Percentiles rank a stretch among this genome's conserved stretches.
Evolutionary conservation across 1,139 yeast genomes (phyloP).

Genomic region (Kodamaea ohmeri): DNA sequence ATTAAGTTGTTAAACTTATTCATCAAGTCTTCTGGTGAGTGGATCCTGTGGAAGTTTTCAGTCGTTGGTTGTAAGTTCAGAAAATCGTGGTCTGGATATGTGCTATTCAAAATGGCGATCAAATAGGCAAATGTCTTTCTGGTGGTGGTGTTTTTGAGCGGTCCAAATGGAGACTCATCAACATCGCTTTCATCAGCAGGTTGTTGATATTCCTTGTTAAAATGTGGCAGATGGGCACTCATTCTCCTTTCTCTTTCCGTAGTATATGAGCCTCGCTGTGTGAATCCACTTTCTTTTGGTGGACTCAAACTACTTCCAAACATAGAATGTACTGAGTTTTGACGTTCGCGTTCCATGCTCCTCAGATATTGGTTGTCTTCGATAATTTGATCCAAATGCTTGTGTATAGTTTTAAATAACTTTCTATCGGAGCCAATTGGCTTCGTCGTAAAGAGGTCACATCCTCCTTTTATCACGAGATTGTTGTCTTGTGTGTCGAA

Average conservation of each 20-base stretch:
- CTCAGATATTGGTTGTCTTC: constrained; percentile 53
- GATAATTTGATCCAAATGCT: constrained; percentile 65
- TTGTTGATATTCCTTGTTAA: constrained; percentile 12
- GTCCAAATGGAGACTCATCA: constrained; percentile 88
- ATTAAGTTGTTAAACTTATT: constrained; percentile 77
- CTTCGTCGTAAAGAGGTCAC: constrained; percentile 92
- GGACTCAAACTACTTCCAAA: constrained; percentile 41
- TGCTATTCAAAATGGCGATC: constrained; percentile 84
- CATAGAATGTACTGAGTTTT: constrained; percentile 35
- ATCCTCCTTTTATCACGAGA: constrained; percentile 73
- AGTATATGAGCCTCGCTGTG: constrained; percentile 24
- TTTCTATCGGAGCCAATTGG: constrained; percentile 89
- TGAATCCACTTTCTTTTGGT: constrained; percentile 13
- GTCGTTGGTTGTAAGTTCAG: constrained; percentile 83
- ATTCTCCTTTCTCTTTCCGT: constrained; percentile 28
- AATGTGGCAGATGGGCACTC: constrained; percentile 19
- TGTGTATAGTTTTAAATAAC: constrained; percentile 81
- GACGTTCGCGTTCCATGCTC: constrained; percentile 41
- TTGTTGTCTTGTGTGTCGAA: constrained; percentile 87
- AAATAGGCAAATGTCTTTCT: constrained; percentile 87
- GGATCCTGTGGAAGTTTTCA: constrained; percentile 51
- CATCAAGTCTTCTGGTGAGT: constrained; percentile 55
- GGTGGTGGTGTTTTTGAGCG: constrained; percentile 77
- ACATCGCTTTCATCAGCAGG: constrained; percentile 11
- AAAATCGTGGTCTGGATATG: constrained; percentile 95